These are phyloP conservation scores for Talaromyces sp. DNA, from an alignment of 2,329 filamentous ascomycete species.

Conservation along the genomic window DNA sequence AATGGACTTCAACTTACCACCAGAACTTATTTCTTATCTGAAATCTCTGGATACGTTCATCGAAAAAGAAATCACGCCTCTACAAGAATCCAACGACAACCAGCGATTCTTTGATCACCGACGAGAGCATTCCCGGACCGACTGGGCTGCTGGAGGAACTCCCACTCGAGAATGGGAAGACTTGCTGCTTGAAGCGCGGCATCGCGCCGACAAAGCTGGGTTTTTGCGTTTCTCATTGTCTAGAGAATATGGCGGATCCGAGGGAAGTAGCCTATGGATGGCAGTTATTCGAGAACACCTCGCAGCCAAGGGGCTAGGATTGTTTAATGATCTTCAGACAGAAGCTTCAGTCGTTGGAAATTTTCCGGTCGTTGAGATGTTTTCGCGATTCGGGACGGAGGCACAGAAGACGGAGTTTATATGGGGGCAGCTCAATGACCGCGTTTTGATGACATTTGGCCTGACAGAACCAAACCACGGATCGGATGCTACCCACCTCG, in stretches of 20 bases:
- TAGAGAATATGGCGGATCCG: background rate
- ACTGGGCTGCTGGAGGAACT: slow-evolving; percentile 55
- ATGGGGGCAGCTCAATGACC: slow-evolving; percentile 46
- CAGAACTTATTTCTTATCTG: slow-evolving; percentile 46
- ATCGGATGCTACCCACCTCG: slow-evolving; percentile 60
- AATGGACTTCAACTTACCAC: slow-evolving; percentile 55
- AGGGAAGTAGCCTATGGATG: slow-evolving; percentile 49
- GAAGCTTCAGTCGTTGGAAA: slow-evolving; percentile 60
- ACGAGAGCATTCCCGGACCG: slow-evolving; percentile 56
- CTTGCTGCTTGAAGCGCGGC: slow-evolving; percentile 47
- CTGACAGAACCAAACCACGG: slow-evolving; percentile 59
- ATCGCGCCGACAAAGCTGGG: background rate
- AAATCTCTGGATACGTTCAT: slow-evolving; percentile 55
- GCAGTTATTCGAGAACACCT: slow-evolving; percentile 57
- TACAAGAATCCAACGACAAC: slow-evolving; percentile 51
- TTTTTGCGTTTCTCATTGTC: background rate
- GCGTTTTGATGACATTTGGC: slow-evolving; percentile 56
- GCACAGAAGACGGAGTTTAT: slow-evolving; percentile 53
- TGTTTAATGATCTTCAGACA: slow-evolving; percentile 61
- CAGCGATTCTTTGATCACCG: slow-evolving; percentile 62
- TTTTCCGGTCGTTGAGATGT: slow-evolving; percentile 59
- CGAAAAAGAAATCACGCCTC: slow-evolving; percentile 33
- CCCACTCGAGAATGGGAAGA: slow-evolving; percentile 56
- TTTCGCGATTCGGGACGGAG: slow-evolving; percentile 54
- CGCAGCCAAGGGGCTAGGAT: slow-evolving; percentile 53